Evolutionary conservation across 345 rosid species (phyloP), one percentile per base, ranked within the genome.

Genomic region (Nephelium lappaceum): DNA sequence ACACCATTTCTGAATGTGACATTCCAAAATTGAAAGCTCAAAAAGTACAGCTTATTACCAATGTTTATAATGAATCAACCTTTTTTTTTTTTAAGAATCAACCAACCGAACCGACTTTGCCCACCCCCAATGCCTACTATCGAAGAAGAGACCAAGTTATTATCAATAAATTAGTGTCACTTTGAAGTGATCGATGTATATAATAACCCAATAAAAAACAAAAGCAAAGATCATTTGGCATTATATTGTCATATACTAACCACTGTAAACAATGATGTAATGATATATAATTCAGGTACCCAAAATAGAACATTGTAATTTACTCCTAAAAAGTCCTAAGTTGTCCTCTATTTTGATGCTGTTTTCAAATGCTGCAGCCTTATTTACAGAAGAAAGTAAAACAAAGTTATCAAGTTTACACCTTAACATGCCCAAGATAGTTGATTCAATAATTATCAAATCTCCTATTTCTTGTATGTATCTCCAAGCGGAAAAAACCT

Each of bases 181-280:
- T n/a, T n/a, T 57, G 62, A 57, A 57, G 24, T n/a, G 62, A n/a
- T 57, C 25, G 10, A 57, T 57, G 55, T n/a, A n/a, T 57, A 57
- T 6, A 57, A 57, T 57, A 57, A 18, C 62, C 24, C 24, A 57
- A 57, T 57, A 57, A 18, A 21, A n/a, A 57, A 10, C 24, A 57
- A 57, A n/a, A n/a, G 1, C 24, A n/a, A 69, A 70, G 25, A 41
- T 70, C 21, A 42, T 39, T 68, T 41, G 71, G 71, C 47, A 68
- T 57, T 23, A 42, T 10, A 24, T n/a, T 42, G 71, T 7, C n/a
- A 68, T 68, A 19, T 43, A 11, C 8, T 68, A 21, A 21, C 43
- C 27, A 6, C 8, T 43, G 27, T n/a, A n/a, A 69, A 69, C 57
- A 69, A 23, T 42, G 36, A 68, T 25, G 36, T 43, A 5, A 66